These are phyloP conservation scores for Volvox reticuliferus DNA, from an alignment of 139 green algal genomes.

Conservation along the genomic window DNA sequence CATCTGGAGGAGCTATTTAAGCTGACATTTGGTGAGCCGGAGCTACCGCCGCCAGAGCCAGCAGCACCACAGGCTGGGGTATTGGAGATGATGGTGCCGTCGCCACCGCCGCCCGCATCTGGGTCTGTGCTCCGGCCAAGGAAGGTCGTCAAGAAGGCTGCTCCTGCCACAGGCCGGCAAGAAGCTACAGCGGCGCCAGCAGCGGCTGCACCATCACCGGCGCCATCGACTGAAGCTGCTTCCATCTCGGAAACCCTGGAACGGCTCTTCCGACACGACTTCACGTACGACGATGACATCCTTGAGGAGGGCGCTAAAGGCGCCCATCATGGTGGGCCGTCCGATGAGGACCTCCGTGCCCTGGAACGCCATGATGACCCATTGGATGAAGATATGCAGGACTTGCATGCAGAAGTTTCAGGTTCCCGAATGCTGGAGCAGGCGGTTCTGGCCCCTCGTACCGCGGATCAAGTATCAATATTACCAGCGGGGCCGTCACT, in stretches of 20 bases:
- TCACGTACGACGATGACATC: background rate
- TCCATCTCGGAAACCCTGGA: background rate
- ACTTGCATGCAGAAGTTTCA: background rate
- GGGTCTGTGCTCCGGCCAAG: conserved; percentile 4
- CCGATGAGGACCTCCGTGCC: conserved; percentile 8
- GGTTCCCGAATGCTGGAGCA: background rate
- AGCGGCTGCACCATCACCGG: background rate
- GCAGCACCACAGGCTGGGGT: background rate
- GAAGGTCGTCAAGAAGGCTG: background rate
- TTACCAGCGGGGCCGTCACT: conserved; percentile 24
- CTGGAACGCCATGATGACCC: background rate
- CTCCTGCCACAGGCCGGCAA: background rate
- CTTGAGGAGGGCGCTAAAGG: background rate
- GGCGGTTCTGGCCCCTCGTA: background rate
- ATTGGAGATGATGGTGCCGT: background rate
- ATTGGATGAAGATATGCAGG: background rate
- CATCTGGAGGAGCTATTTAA: conserved; percentile 45
- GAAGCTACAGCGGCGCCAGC: background rate
- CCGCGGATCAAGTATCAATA: background rate
- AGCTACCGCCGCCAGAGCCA: background rate
- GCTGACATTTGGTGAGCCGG: background rate
- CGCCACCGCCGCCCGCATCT: background rate
- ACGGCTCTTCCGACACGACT: background rate
- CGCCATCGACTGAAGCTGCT: background rate
- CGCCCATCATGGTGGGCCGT: background rate